These are phyloP conservation scores for Epichloe uncinata DNA, from an alignment of 2,329 filamentous ascomycete species.

Conservation along the genomic window DNA sequence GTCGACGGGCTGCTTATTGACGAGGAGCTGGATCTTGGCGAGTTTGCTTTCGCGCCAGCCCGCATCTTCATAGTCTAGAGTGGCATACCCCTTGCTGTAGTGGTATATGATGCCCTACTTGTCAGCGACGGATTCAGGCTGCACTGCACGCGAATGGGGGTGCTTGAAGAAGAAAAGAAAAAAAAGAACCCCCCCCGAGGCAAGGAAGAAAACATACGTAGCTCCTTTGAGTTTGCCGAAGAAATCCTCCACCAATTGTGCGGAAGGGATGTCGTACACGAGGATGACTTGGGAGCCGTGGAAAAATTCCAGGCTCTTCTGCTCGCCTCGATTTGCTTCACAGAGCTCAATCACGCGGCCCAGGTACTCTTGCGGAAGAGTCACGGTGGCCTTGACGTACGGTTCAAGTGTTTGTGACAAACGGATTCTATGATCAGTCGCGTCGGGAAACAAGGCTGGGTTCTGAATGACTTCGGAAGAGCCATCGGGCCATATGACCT, in stretches of 20 bases:
- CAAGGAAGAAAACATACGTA: slow-evolving; percentile 32
- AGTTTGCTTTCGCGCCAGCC: slow-evolving; percentile 72
- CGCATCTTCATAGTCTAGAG: slow-evolving; percentile 91
- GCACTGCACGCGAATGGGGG: too few relatives aligned
- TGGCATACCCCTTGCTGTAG: slow-evolving; percentile 72
- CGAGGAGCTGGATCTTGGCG: slow-evolving; percentile 79
- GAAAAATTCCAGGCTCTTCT: slow-evolving; percentile 83
- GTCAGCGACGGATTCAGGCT: background rate
- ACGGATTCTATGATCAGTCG: slow-evolving; percentile 33
- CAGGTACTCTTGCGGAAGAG: slow-evolving; percentile 84
- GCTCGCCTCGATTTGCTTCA: slow-evolving; percentile 75
- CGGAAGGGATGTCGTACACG: slow-evolving; percentile 78
- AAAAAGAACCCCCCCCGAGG: too few relatives aligned
- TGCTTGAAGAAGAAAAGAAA: too few relatives aligned
- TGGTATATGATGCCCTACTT: too few relatives aligned
- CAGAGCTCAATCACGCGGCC: slow-evolving; percentile 93
- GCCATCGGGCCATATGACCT: slow-evolving; percentile 68
- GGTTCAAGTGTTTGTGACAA: slow-evolving; percentile 37
- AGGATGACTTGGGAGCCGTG: slow-evolving; percentile 85
- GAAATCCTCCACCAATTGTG: slow-evolving; percentile 88
- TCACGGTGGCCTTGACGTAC: slow-evolving; percentile 64
- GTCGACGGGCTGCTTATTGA: slow-evolving; percentile 89
- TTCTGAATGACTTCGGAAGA: slow-evolving; percentile 68
- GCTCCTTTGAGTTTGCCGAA: slow-evolving; percentile 92
- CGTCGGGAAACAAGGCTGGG: slow-evolving; percentile 75